Conservation (phyloP, 208 protist genomes). For the Porcisia hertigi region DNA sequence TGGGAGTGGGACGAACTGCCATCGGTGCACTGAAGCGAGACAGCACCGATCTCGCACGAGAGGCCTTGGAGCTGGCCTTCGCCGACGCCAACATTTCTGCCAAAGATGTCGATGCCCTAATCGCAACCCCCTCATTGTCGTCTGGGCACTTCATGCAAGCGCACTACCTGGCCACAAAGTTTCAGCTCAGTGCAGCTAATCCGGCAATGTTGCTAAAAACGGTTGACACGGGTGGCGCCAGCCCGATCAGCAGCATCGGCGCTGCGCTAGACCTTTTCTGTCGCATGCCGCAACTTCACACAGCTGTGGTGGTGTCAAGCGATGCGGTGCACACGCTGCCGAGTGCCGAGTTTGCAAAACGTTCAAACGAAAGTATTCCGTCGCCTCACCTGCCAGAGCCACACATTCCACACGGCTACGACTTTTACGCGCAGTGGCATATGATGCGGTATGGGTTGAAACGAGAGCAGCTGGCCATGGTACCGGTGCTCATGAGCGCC, state of each 20-base stretch:
- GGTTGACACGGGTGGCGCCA: conserved; percentile 70
- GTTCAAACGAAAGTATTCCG: conserved; percentile 43
- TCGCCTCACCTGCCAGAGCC: conserved; percentile 46
- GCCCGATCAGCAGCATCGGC: conserved; percentile 59
- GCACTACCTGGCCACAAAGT: conserved; percentile 63
- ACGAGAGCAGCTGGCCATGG: conserved; percentile 81
- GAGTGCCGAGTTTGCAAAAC: conserved; percentile 40
- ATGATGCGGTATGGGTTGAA: conserved; percentile 62
- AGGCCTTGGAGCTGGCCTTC: conserved; percentile 59
- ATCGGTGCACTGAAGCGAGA: conserved; percentile 50
- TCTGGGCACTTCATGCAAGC: conserved; percentile 75
- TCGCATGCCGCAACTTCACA: conserved; percentile 34
- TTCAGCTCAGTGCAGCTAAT: conserved; percentile 39
- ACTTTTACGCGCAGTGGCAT: conserved; percentile 74
- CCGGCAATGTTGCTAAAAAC: conserved; percentile 55
- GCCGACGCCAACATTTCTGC: conserved; percentile 46
- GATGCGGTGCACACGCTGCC: conserved; percentile 59
- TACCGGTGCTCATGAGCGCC: conserved; percentile 67
- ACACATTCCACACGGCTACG: conserved; percentile 70
- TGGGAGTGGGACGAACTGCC: conserved; percentile 57
- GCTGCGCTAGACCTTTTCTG: conserved; percentile 51
- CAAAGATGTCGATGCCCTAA: conserved; percentile 58
- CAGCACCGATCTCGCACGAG: conserved; percentile 37
- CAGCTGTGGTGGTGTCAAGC: conserved; percentile 57
- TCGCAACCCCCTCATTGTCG: conserved; percentile 82